These are phyloP conservation scores for Russula ochroleuca DNA, from an alignment of 768 basidiomycete genomes.

Conservation along the genomic window DNA sequence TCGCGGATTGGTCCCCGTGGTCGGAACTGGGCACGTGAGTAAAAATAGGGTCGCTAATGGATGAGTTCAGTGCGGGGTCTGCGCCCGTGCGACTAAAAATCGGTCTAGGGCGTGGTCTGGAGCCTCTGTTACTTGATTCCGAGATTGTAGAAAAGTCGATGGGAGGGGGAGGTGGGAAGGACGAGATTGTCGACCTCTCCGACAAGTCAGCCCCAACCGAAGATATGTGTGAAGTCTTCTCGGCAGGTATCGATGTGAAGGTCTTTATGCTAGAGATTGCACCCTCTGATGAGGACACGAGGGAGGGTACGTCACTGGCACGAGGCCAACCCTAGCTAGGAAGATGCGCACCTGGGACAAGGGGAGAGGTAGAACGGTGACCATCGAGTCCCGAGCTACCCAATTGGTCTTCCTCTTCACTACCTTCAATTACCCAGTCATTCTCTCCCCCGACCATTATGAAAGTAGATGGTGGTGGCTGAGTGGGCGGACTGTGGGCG, in stretches of 20 bases:
- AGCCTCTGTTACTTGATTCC: slow-evolving; percentile 4
- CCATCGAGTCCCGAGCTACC: background rate
- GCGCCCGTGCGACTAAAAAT: slow-evolving; percentile 14
- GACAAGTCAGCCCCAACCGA: slow-evolving; percentile 4
- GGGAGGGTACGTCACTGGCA: slow-evolving; percentile 17
- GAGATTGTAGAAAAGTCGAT: slow-evolving; percentile 15
- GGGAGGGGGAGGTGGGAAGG: slow-evolving; percentile 12
- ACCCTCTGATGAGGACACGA: slow-evolving; percentile 10
- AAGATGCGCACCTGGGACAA: slow-evolving; percentile 19
- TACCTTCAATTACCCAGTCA: slow-evolving; percentile 26
- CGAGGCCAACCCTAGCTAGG: slow-evolving; percentile 8
- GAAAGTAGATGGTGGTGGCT: background rate
- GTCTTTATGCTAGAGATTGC: slow-evolving; percentile 19
- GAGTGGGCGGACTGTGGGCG: no score
- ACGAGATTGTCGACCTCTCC: slow-evolving; percentile 16
- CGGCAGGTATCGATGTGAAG: slow-evolving; percentile 10
- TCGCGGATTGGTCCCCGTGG: slow-evolving; percentile 1
- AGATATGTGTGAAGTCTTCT: slow-evolving; percentile 19
- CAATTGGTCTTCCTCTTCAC: slow-evolving; percentile 26
- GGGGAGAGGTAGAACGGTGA: background rate
- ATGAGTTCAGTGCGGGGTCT: background rate
- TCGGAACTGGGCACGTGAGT: slow-evolving; percentile 15
- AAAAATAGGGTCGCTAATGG: slow-evolving; percentile 18
- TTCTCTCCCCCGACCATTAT: slow-evolving; percentile 7
- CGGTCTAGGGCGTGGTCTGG: slow-evolving; percentile 25